A percentile compares a stretch with the other conserved stretches of the same genome.
Evolutionary conservation across 805 yeast species (phyloP).

Genomic region (Lipomyces yamanashiensis): DNA sequence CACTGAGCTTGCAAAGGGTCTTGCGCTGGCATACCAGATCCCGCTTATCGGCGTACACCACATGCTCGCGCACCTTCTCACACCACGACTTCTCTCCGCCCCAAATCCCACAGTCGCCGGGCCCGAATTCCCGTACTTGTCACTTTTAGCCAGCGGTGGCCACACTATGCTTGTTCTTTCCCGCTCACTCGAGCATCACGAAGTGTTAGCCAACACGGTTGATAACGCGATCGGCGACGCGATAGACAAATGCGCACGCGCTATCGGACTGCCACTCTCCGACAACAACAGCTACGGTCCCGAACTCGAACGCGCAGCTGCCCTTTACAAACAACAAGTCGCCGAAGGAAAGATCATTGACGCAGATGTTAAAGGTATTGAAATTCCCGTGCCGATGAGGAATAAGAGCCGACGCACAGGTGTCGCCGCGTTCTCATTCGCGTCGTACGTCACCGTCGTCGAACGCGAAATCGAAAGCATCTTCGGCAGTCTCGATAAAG

Average conservation of each 20-base stretch:
- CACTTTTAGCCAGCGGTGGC: constrained; percentile 88
- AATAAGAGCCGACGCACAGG: constrained; percentile 55
- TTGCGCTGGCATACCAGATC: constrained; percentile 72
- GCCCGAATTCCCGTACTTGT: constrained; percentile 74
- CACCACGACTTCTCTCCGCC: constrained; percentile 54
- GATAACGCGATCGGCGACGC: constrained; percentile 96
- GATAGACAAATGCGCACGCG: constrained; percentile 88
- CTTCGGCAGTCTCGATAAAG: constrained; percentile 8
- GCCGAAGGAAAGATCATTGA: neutral
- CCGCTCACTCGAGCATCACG: constrained; percentile 64
- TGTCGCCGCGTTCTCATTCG: constrained; percentile 68
- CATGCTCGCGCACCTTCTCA: constrained; percentile 88
- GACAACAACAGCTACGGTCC: constrained; percentile 84
- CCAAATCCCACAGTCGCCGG: constrained; percentile 45
- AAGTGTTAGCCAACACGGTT: constrained; percentile 64
- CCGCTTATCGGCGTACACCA: constrained; percentile 93
- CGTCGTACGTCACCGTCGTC: constrained; percentile 69
- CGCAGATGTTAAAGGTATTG: neutral
- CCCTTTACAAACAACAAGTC: neutral
- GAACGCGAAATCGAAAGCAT: constrained; percentile 42
- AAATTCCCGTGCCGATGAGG: constrained; percentile 52
- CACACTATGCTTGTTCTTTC: constrained; percentile 87
- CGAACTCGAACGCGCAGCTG: constrained; percentile 60
- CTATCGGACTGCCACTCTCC: constrained; percentile 60
- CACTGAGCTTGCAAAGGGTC: constrained; percentile 81